Evolutionary conservation across 1,284 basidiomycete species (phyloP).

Genomic region (Trametes pubescens): DNA sequence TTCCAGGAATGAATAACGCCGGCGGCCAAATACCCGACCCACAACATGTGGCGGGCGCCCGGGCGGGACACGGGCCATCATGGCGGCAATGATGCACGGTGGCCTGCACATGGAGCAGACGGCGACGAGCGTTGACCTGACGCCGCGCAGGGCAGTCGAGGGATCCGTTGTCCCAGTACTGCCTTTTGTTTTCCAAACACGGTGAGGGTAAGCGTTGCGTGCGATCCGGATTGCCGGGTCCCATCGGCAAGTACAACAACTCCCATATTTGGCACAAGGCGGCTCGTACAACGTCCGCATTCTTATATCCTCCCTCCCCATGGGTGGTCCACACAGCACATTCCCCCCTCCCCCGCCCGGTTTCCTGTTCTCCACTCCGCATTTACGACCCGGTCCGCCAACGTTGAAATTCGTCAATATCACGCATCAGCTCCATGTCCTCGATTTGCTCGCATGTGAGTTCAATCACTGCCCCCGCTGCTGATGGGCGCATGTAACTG

Average conservation of each 20-base stretch:
- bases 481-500: conserved; percentile 9
- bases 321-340: conserved; percentile 25
- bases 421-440: conserved; percentile 23
- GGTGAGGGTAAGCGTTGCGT: conserved; percentile 11
- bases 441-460: conserved; percentile 34
- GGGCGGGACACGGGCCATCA: conserved; percentile 4
- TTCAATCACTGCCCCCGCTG: conserved; percentile 9
- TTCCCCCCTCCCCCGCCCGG: conserved; percentile 13
- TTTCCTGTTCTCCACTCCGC: background rate
- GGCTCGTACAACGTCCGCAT: conserved; percentile 26
- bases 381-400: background rate
- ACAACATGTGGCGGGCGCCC: background rate
- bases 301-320: conserved; percentile 29
- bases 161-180: conserved; percentile 22
- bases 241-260: conserved; percentile 33
- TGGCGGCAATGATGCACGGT: conserved; percentile 19
- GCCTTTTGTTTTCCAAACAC: conserved; percentile 36
- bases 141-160: conserved; percentile 7
- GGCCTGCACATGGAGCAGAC: conserved; percentile 12
- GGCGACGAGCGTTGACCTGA: conserved; percentile 3
- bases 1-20: background rate
- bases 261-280: conserved; percentile 37
- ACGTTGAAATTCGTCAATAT: conserved; percentile 14
- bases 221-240: conserved; percentile 15
- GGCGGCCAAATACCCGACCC: background rate